These are phyloP conservation scores for Fraxinus quadrangulata DNA, from an alignment of 257 asterid genomes.

Conservation along the genomic window DNA sequence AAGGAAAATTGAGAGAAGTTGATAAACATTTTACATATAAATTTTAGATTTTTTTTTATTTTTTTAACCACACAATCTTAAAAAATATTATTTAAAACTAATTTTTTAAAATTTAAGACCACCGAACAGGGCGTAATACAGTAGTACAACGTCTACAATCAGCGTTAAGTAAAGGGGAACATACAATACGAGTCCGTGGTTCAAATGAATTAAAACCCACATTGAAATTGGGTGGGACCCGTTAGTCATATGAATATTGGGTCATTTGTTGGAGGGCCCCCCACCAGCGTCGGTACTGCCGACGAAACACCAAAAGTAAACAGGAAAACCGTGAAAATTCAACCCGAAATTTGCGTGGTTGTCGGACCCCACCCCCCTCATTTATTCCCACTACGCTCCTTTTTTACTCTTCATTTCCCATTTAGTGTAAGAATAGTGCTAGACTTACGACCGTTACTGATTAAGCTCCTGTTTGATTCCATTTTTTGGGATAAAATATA, in stretches of 20 bases:
- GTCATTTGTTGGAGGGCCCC: not conserved
- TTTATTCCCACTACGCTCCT: not conserved
- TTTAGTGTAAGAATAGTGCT: too few relatives aligned
- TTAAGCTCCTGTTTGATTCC: too few relatives aligned
- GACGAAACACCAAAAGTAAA: not conserved
- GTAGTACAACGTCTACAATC: not conserved
- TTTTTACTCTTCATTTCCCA: not conserved
- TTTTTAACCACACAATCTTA: too few relatives aligned
- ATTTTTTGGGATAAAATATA: too few relatives aligned
- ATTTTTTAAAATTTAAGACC: too few relatives aligned
- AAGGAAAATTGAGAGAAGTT: too few relatives aligned
- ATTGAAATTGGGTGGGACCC: not conserved
- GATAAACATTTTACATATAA: too few relatives aligned
- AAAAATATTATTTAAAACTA: too few relatives aligned
- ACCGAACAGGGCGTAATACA: too few relatives aligned
- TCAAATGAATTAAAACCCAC: not conserved
- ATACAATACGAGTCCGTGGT: not conserved
- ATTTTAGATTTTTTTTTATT: too few relatives aligned
- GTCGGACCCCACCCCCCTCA: not conserved
- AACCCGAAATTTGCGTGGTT: not conserved
- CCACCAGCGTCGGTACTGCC: not conserved
- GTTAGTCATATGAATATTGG: not conserved
- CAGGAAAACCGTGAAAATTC: conserved; percentile 10
- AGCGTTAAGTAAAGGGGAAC: not conserved
- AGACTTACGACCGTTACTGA: too few relatives aligned